Evolutionary conservation across 164 flowering plant species (phyloP).

Genomic region (Stephania cephalantha): DNA sequence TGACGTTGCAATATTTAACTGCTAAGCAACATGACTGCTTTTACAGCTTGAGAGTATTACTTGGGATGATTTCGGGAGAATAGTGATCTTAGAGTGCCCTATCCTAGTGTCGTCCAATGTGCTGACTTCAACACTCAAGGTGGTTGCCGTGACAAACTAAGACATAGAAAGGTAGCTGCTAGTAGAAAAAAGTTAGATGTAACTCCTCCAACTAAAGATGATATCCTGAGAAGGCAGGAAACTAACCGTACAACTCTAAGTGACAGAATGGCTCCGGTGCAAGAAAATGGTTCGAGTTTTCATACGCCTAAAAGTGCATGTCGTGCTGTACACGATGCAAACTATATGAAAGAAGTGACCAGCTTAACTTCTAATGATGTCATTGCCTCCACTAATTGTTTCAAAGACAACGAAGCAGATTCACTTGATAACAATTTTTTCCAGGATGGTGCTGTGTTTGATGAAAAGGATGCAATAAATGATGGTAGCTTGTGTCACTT

Average conservation of each 20-base stretch:
- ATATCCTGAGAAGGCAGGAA: too few relatives aligned
- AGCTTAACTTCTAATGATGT: background rate
- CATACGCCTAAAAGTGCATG: background rate
- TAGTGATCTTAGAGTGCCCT: background rate
- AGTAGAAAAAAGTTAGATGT: background rate
- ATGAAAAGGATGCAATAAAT: background rate
- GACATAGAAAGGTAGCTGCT: background rate
- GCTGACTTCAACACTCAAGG: background rate
- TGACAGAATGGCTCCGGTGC: background rate
- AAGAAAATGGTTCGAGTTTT: background rate
- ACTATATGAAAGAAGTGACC: background rate
- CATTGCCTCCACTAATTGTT: background rate
- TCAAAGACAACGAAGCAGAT: background rate
- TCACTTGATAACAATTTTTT: background rate
- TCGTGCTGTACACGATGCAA: background rate
- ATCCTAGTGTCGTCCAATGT: background rate
- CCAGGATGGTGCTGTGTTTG: background rate
- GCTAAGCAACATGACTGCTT: background rate
- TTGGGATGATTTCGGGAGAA: background rate
- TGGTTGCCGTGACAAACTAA: background rate
- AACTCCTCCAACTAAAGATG: background rate
- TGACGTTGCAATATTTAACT: background rate
- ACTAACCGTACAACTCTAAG: background rate
- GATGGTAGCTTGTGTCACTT: background rate
- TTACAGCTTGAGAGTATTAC: background rate